Base-by-base conservation (phyloP, 306 rosid species). In the Acacia melanoxylon region DNA sequence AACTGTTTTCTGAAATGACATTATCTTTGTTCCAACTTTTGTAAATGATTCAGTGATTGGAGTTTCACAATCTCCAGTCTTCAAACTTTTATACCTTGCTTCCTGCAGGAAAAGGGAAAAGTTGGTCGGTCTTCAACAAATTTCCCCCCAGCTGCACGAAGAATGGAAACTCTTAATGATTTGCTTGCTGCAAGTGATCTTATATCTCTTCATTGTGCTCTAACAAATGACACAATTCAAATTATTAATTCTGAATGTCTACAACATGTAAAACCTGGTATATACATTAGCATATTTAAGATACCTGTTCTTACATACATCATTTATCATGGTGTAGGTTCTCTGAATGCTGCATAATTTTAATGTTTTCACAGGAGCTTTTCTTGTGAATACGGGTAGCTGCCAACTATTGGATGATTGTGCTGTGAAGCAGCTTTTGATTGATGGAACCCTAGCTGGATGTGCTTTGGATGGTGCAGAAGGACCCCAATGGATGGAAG, bases 401-500 rank as follows among this genome's bases (percentile, higher is more conserved):
- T 92, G 92, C 87, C 99, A 96, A 81, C 88, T 96, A 81, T 87
- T 96, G 89, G 99, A 96, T 85, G 99, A 96, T 84, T 96, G 99
- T 91, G 97, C 90, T 74, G 97, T 96, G 81, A 96, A 96, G 90
- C 98, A 96, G 86, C 97, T 96, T 71, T 85, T 96, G 84, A 96
- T 96, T 86, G 99, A 96, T 83, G 99, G 92, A 89, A 92, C 97
- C 87, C 78, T 96, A 83, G 99, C 98, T 80, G 99, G 99, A 69
- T 91, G 96, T 91, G 99, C 99, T 80, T 92, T 96, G 80, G 99
- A 96, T 83, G 99, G 99, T 45, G 99, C 97, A 41, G 99, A 96
- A 87, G 99, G 99, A 67, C 98, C 98, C 31, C 99, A 96, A 75
- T 96, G 99, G 99, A 96, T 96, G 99, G 99, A 96, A 90, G 98